Conservation (phyloP, 2,329 filamentous ascomycete species). For the Cladobotryum mycophilum region DNA sequence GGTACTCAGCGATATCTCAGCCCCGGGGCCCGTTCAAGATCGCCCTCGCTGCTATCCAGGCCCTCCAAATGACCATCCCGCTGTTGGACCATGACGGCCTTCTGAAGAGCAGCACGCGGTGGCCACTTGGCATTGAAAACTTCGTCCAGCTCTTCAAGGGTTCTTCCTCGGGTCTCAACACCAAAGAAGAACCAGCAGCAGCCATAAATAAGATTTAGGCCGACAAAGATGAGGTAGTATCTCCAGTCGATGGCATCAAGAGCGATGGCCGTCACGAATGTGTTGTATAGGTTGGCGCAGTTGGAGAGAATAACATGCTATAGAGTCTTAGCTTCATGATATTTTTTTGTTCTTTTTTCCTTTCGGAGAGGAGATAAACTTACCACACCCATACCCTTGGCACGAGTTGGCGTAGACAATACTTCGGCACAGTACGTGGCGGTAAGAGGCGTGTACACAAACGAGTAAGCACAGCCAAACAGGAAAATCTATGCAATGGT, state of each 20-base stretch:
- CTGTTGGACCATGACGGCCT: constrained; percentile 22
- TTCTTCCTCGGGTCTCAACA: constrained; percentile 25
- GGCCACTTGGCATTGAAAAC: constrained; percentile 34
- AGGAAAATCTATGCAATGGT: constrained; percentile 37
- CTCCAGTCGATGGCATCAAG: constrained; percentile 25
- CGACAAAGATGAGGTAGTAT: constrained; percentile 28
- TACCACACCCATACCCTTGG: constrained; percentile 30
- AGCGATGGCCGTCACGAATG: constrained; percentile 25
- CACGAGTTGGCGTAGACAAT: constrained; percentile 25
- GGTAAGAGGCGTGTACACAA: constrained; percentile 44
- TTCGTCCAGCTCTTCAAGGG: constrained; percentile 39
- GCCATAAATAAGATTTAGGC: constrained; percentile 24
- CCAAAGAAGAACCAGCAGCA: constrained; percentile 24
- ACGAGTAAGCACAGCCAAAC: constrained; percentile 45
- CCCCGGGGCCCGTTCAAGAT: not conserved
- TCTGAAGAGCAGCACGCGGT: constrained; percentile 31
- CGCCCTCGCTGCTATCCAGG: constrained; percentile 1
- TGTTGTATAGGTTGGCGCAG: constrained; percentile 27
- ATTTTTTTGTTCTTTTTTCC: not conserved
- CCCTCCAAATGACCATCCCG: constrained; percentile 16
- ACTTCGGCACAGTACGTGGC: constrained; percentile 32
- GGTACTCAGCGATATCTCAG: not conserved
- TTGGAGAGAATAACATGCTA: constrained; percentile 24
- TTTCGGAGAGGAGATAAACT: constrained; percentile 2
- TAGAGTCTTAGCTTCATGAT: not conserved